phyloP scores from a whole-genome alignment of 2,329 filamentous ascomycete species.

The Stemphylium vesicarium region DNA sequence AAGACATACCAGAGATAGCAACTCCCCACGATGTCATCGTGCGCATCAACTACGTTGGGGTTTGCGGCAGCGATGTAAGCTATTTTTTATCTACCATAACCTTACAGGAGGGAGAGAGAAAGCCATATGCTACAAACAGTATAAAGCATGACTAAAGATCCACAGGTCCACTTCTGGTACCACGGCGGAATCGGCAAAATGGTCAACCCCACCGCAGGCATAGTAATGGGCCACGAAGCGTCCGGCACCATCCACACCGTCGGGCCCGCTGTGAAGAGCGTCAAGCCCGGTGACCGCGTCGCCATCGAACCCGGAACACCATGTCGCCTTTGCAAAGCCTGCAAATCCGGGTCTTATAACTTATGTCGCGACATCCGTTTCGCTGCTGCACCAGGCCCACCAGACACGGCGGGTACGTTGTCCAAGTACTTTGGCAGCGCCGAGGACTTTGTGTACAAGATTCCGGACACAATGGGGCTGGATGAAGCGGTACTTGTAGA shows the following conservation, averaged over 20 bases:
- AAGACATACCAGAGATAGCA: constrained; percentile 44
- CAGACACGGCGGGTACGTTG: constrained; percentile 68
- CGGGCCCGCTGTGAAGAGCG: constrained; percentile 74
- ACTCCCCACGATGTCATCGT: constrained; percentile 52
- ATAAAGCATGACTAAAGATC: too few species aligned
- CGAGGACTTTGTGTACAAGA: constrained; percentile 91
- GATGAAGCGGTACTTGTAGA: constrained; percentile 89
- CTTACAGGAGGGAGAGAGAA: background rate
- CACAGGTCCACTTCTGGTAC: constrained; percentile 92
- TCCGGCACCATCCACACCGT: constrained; percentile 80
- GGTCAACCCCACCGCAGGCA: constrained; percentile 76
- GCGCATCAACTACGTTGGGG: constrained; percentile 53
- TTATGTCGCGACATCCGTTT: constrained; percentile 86
- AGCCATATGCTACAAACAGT: too few species aligned
- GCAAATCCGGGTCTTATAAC: constrained; percentile 89
- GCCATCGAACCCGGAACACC: constrained; percentile 92
- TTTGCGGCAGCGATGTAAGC: constrained; percentile 51
- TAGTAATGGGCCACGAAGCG: constrained; percentile 92
- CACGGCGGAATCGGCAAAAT: constrained; percentile 88
- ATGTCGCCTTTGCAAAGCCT: constrained; percentile 85
- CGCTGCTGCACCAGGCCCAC: constrained; percentile 85
- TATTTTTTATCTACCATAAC: background rate
- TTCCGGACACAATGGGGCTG: constrained; percentile 78
- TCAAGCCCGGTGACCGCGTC: constrained; percentile 85
- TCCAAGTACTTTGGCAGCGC: constrained; percentile 90